These are phyloP conservation scores for Annulohypoxylon truncatum DNA, from an alignment of 2,329 filamentous ascomycete genomes.

Conservation along the genomic window DNA sequence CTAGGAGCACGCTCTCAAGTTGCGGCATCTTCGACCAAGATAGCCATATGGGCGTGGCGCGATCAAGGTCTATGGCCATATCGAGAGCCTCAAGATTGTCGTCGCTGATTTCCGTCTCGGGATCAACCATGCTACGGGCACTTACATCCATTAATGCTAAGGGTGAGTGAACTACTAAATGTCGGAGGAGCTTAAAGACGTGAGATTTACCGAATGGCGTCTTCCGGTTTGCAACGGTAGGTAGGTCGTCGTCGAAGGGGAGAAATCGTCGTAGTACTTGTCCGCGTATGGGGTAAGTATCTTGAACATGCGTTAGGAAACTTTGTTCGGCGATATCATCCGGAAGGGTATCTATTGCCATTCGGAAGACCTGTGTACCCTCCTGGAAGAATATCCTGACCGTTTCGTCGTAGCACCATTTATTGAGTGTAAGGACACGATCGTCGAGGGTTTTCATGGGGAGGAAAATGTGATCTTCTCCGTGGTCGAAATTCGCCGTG, in stretches of 20 bases:
- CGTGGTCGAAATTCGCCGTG: slow-evolving; percentile 26
- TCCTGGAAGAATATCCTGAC: slow-evolving; percentile 27
- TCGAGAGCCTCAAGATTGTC: slow-evolving; percentile 22
- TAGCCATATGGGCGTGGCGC: slow-evolving; percentile 41
- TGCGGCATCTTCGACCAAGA: slow-evolving; percentile 45
- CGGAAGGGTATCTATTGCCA: slow-evolving; percentile 13
- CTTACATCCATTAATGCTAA: slow-evolving; percentile 29
- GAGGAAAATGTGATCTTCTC: slow-evolving; percentile 40
- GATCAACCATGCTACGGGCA: slow-evolving; percentile 14
- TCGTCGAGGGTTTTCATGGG: slow-evolving; percentile 31
- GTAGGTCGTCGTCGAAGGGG: slow-evolving; percentile 44
- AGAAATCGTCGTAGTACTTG: slow-evolving; percentile 29
- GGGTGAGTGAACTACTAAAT: slow-evolving; percentile 43
- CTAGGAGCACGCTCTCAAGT: slow-evolving; percentile 44
- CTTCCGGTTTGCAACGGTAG: slow-evolving; percentile 6
- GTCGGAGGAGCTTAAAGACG: slow-evolving; percentile 37
- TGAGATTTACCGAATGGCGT: background rate
- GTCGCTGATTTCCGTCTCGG: background rate
- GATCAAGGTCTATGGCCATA: slow-evolving; percentile 38
- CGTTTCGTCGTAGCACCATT: slow-evolving; percentile 28
- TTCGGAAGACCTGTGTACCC: slow-evolving; percentile 42
- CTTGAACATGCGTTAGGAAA: background rate
- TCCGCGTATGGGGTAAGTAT: slow-evolving; percentile 37
- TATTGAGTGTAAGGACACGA: slow-evolving; percentile 23
- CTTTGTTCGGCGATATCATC: background rate